Evolutionary conservation across 108 stramenopile genomes (phyloP).

Genomic region (Fistulifera solaris): DNA sequence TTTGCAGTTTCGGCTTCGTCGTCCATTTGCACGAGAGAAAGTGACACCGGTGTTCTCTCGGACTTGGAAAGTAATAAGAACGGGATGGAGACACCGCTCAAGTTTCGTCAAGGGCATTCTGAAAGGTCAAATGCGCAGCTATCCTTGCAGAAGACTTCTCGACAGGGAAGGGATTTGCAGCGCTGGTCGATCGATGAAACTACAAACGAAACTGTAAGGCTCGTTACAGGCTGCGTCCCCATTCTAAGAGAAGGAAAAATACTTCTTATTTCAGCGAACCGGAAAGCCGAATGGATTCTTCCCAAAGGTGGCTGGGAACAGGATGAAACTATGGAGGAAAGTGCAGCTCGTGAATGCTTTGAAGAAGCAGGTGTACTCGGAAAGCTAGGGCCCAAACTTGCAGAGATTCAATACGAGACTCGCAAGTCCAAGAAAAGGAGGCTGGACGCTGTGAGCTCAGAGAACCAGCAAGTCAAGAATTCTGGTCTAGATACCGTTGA

Average conservation of each 20-base stretch:
- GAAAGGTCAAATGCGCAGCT: slow-evolving; percentile 45
- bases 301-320: slow-evolving; percentile 95
- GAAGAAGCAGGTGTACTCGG: slow-evolving; percentile 87
- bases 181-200: slow-evolving; percentile 26
- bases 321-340: slow-evolving; percentile 83
- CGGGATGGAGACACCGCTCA: not conserved
- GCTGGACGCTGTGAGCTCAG: slow-evolving; percentile 26
- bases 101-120: slow-evolving; percentile 16
- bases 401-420: slow-evolving; percentile 72
- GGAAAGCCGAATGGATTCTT: slow-evolving; percentile 86
- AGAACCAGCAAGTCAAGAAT: not conserved
- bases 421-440: slow-evolving; percentile 67
- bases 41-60: slow-evolving; percentile 10
- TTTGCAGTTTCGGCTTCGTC: slow-evolving; percentile 27
- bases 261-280: slow-evolving; percentile 60
- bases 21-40: slow-evolving; percentile 33
- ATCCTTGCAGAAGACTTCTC: slow-evolving; percentile 35
- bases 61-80: slow-evolving; percentile 6
- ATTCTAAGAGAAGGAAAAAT: slow-evolving; percentile 65
- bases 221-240: slow-evolving; percentile 68
- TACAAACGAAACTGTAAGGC: slow-evolving; percentile 29
- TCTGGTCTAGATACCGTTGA: not conserved
- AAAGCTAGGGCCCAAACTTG: slow-evolving; percentile 47
- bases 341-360: slow-evolving; percentile 81
- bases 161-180: slow-evolving; percentile 62